Conservation (phyloP, 495 filamentous ascomycete genomes). For the Rostrohypoxylon terebratum region DNA sequence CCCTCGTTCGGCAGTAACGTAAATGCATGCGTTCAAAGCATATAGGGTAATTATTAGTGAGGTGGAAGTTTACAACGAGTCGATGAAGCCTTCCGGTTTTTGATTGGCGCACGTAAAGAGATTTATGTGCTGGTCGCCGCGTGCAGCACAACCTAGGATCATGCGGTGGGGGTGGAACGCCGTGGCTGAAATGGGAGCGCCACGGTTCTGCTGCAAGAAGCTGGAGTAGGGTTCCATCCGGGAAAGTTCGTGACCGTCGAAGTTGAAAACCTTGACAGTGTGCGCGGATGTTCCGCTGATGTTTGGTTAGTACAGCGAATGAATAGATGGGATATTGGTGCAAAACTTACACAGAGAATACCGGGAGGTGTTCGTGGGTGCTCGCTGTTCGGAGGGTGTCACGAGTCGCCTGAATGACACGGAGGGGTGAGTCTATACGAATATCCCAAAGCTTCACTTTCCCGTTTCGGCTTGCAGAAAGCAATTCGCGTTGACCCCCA, state of each 20-base stretch:
- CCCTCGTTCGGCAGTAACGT: neutral
- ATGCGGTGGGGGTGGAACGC: conserved; percentile 97
- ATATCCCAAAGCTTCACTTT: conserved; percentile 98
- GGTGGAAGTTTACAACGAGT: conserved; percentile 23
- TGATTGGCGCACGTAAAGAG: conserved; percentile 71
- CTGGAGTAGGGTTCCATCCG: conserved; percentile 87
- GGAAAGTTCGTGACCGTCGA: conserved; percentile 79
- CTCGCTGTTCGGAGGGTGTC: conserved; percentile 85
- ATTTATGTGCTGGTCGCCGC: conserved; percentile 78
- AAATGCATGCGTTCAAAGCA: neutral
- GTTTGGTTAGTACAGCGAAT: conserved; percentile 49
- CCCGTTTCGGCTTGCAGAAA: conserved; percentile 87
- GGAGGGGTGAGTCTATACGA: conserved; percentile 78
- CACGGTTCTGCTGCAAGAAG: conserved; percentile 82
- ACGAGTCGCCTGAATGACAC: conserved; percentile 78
- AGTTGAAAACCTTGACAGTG: conserved; percentile 90
- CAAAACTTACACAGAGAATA: conserved; percentile 88
- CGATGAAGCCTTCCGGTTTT: conserved; percentile 46
- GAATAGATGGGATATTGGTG: conserved; percentile 12
- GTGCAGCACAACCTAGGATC: conserved; percentile 84
- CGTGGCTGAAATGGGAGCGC: conserved; percentile 83
- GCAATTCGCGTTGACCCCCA: conserved; percentile 88
- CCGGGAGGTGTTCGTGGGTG: conserved; percentile 95
- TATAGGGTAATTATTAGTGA: neutral
- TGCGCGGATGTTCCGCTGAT: conserved; percentile 86